phyloP scores from a whole-genome alignment of 2,329 filamentous ascomycete genomes.

The Sarocladium strictum region DNA sequence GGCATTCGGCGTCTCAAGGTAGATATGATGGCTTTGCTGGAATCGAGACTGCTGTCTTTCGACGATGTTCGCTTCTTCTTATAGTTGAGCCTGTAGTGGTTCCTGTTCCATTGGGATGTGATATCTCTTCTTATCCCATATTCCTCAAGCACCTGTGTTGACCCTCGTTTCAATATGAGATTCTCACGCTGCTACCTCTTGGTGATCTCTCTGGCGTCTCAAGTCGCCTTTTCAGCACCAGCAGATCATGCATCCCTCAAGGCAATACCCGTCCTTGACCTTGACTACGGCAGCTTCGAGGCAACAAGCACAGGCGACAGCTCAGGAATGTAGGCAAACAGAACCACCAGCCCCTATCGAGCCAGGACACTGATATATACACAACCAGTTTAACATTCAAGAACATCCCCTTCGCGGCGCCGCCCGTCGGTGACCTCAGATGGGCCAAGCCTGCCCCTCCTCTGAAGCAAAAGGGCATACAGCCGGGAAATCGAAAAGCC shows the following conservation, averaged over 20 bases:
- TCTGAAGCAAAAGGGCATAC: conserved; percentile 10
- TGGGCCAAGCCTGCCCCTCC: conserved; percentile 34
- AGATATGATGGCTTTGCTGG: background rate
- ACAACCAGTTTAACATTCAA: conserved; percentile 23
- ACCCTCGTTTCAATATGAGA: background rate
- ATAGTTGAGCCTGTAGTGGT: no score
- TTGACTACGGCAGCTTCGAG: conserved; percentile 3
- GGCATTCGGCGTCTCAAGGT: background rate
- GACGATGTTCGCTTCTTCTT: background rate
- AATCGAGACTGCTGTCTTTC: background rate
- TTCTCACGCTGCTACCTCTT: background rate
- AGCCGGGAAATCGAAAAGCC: conserved; percentile 12
- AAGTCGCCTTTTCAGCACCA: background rate
- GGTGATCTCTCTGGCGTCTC: background rate
- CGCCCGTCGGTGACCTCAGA: conserved; percentile 31
- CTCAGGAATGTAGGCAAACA: conserved; percentile 12
- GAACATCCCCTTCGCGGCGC: conserved; percentile 38
- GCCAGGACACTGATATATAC: background rate
- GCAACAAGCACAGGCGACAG: background rate
- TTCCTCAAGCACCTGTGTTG: background rate
- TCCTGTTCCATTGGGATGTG: background rate
- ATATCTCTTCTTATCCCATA: no score
- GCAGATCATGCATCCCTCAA: background rate
- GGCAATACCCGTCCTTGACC: conserved; percentile 1
- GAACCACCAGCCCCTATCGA: conserved; percentile 12